phyloP scores from a whole-genome alignment of 2,329 filamentous ascomycete species.

The Penicillium sp. region DNA sequence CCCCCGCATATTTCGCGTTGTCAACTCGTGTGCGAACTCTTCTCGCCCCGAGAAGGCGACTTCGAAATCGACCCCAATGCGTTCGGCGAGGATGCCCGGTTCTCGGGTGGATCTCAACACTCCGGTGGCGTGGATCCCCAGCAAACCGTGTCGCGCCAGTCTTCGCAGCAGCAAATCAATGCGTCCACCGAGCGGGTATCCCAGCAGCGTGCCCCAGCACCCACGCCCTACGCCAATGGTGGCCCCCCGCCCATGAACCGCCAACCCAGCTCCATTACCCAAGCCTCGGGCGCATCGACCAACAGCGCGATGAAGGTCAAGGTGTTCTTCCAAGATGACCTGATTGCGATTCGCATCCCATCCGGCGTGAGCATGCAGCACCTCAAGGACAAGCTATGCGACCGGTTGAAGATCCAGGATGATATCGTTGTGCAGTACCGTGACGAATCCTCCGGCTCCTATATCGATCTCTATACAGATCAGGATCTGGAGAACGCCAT shows the following conservation, averaged over 20 bases:
- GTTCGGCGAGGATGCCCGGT: constrained; percentile 67
- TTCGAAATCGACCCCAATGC: constrained; percentile 81
- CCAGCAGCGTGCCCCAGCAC: constrained; percentile 43
- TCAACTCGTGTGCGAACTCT: constrained; percentile 83
- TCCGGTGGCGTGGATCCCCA: constrained; percentile 64
- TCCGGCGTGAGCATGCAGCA: constrained; percentile 74
- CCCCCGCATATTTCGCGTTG: constrained; percentile 81
- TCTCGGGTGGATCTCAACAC: constrained; percentile 68
- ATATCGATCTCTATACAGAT: constrained; percentile 73
- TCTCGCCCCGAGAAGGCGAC: constrained; percentile 84
- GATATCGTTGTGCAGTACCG: constrained; percentile 79
- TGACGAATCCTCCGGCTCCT: constrained; percentile 76
- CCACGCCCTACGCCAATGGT: constrained; percentile 34
- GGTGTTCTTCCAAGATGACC: constrained; percentile 87
- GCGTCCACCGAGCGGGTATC: constrained; percentile 42
- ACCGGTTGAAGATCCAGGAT: constrained; percentile 77
- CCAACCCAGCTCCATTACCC: constrained; percentile 56
- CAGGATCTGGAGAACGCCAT: constrained; percentile 78
- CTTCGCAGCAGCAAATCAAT: constrained; percentile 64
- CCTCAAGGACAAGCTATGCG: constrained; percentile 78
- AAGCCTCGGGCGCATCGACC: constrained; percentile 41
- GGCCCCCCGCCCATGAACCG: constrained; percentile 47
- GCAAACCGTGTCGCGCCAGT: constrained; percentile 63
- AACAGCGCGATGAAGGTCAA: constrained; percentile 80
- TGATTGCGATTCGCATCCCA: constrained; percentile 87